Conservation (phyloP, 2,329 filamentous ascomycete species). For the Neonectria punicea region DNA sequence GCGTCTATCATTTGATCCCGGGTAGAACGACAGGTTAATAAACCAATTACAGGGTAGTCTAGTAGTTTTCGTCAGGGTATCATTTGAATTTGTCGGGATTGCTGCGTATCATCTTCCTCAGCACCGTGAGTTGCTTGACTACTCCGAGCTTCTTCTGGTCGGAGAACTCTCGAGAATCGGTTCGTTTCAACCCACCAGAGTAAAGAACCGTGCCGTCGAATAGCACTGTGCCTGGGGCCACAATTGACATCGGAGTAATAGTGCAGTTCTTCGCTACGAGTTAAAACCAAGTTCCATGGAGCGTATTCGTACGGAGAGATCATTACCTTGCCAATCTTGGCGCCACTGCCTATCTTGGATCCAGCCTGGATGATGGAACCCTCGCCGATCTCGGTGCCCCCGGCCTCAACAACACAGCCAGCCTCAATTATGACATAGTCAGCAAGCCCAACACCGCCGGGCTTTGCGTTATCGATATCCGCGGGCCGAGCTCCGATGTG, state of each 20-base stretch:
- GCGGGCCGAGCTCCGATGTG: constrained; percentile 60
- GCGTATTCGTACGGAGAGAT: background rate
- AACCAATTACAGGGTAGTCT: background rate
- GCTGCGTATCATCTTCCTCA: constrained; percentile 74
- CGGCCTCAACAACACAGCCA: constrained; percentile 68
- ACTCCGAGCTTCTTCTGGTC: constrained; percentile 72
- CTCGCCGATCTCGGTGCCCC: constrained; percentile 70
- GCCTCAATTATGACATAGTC: constrained; percentile 73
- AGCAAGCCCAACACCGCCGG: constrained; percentile 65
- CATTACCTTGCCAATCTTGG: constrained; percentile 70
- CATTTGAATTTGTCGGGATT: constrained; percentile 64
- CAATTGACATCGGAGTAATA: constrained; percentile 70
- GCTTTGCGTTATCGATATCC: constrained; percentile 37
- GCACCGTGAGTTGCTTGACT: constrained; percentile 73
- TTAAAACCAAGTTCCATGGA: background rate
- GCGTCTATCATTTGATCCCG: background rate
- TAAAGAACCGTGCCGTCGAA: constrained; percentile 77
- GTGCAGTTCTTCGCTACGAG: constrained; percentile 70
- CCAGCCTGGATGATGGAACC: constrained; percentile 70
- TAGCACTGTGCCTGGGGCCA: constrained; percentile 67
- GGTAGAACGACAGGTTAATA: background rate
- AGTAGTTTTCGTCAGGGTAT: constrained; percentile 24
- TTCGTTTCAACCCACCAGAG: constrained; percentile 68
- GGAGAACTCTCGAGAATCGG: constrained; percentile 69
- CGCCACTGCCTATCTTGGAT: constrained; percentile 67